phyloP scores from a whole-genome alignment of 208 protist genomes.

The Acanthamoeba royreba region DNA sequence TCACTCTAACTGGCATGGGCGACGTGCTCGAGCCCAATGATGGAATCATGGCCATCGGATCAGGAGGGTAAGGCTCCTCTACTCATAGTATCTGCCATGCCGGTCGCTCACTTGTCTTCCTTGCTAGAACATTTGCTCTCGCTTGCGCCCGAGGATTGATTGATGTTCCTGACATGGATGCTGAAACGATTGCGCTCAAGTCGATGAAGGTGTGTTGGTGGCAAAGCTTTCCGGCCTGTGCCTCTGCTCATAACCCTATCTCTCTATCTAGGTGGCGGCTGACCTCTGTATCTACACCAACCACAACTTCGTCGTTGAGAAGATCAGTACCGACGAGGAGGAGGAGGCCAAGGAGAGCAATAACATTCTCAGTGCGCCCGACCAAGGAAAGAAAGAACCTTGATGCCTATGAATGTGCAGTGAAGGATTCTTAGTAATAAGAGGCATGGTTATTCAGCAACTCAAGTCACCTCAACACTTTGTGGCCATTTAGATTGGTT shows the following conservation, averaged over 20 bases:
- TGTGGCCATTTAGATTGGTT: not conserved
- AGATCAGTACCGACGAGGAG: not conserved
- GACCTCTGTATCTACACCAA: slow-evolving; percentile 42
- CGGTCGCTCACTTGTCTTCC: not conserved
- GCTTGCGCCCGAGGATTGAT: slow-evolving; percentile 14
- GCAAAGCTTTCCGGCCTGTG: not conserved
- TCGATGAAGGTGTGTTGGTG: not conserved
- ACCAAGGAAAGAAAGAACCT: not conserved
- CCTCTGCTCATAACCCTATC: not conserved
- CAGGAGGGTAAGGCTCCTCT: not conserved
- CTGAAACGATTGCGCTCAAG: not conserved
- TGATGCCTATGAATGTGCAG: not conserved
- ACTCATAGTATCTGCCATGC: not conserved
- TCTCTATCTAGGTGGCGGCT: not conserved
- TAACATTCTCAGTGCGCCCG: not conserved
- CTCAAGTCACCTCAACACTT: not conserved
- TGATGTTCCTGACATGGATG: slow-evolving; percentile 18
- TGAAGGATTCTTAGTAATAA: not conserved
- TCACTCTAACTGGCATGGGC: slow-evolving; percentile 49
- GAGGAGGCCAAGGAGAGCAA: not conserved
- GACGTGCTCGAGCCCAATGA: slow-evolving; percentile 56
- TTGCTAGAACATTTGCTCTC: not conserved
- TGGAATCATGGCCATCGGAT: slow-evolving; percentile 42
- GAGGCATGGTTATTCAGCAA: no score
- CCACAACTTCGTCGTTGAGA: slow-evolving; percentile 35